Evolutionary conservation across 306 rosid genomes (phyloP), one percentile per base, ranked within the genome.

Genomic region (Vigna hirtella): DNA sequence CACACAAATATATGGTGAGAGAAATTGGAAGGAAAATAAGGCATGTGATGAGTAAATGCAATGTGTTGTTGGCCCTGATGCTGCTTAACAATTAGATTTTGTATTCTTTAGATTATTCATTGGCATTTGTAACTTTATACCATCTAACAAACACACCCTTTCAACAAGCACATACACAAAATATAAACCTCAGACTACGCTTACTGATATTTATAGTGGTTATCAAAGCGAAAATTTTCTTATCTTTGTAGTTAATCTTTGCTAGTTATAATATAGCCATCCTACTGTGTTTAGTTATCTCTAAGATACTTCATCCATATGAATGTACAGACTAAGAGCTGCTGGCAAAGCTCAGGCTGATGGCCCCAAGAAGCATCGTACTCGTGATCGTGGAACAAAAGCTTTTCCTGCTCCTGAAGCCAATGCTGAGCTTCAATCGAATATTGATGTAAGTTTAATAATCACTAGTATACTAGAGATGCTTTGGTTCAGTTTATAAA

Each of bases 371-470:
- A 94, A 90, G 86, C 66, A 83, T 48, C 96, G 93, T 6, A 48
- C 83, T 11, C 97, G 91, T 28, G 89, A 90, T 70, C 89, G 85
- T 58, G 87, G 85, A 50, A 82, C 68, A 76, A 90, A 93, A 86
- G 85, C 86, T 66, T 69, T 89, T 79, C 87, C 91, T 65, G 91
- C 96, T 73, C 96, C 93, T 55, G 98, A 89, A 86, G 98, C 98
- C 90, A 94, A 94, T 42, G 97, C 98, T 0, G 98, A 93, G 79
- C 93, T 91, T 79, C 96, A 91, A 84, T 85, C 88, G 73, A 94
- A 91, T 82, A 85, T 94, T 28, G 97, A 94, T 73, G 98, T 94
- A 90, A 52, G 97, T 90, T 63, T 42, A 61, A 55, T 77, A 38
- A 55, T 75, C 40, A 12, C 43, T 13, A 47, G 43, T 52, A 12